These are phyloP conservation scores for Citrullus colocynthis DNA, from an alignment of 306 rosid species.

Conservation along the genomic window DNA sequence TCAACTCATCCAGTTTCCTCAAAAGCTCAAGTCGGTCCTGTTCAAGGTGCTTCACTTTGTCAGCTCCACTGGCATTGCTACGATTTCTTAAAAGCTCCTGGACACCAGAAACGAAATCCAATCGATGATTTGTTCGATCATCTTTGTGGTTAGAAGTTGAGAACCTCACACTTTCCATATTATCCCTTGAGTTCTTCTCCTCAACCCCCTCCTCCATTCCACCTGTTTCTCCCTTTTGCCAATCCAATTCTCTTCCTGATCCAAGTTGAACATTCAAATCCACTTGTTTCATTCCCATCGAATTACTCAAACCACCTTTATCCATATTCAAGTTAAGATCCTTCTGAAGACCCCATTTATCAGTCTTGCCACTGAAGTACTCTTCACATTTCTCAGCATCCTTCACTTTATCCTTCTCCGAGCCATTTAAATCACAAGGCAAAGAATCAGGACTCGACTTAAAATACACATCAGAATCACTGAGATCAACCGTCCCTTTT, in stretches of 20 bases:
- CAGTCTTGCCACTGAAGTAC: constrained; percentile 17
- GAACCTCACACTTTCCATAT: constrained; percentile 50
- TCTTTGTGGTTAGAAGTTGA: constrained; percentile 49
- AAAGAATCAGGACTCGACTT: constrained; percentile 26
- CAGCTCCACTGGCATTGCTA: constrained; percentile 32
- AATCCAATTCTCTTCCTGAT: constrained; percentile 30
- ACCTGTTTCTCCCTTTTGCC: constrained; percentile 43
- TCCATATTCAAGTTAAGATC: constrained; percentile 16
- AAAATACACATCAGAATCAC: constrained; percentile 46
- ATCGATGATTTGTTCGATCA: constrained; percentile 40
- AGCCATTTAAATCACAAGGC: constrained; percentile 25
- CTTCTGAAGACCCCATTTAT: constrained; percentile 24
- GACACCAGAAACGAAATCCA: constrained; percentile 27
- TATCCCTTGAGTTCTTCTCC: constrained; percentile 32
- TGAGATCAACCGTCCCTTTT: constrained; percentile 29
- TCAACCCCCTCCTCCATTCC: constrained; percentile 25
- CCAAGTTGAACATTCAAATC: constrained; percentile 24
- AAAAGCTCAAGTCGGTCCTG: constrained; percentile 83
- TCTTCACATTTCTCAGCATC: constrained; percentile 18
- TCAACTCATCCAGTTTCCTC: constrained; percentile 77
- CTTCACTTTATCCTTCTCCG: constrained; percentile 22
- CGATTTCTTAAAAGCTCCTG: constrained; percentile 38
- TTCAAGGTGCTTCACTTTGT: constrained; percentile 50
- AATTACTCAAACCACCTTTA: constrained; percentile 27
- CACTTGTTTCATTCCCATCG: constrained; percentile 30